A percentile compares a stretch with the other conserved stretches of the same genome.
These are phyloP conservation scores for Coniochaeta hoffmannii DNA, from an alignment of 2,329 filamentous ascomycete species.

Conservation along the genomic window DNA sequence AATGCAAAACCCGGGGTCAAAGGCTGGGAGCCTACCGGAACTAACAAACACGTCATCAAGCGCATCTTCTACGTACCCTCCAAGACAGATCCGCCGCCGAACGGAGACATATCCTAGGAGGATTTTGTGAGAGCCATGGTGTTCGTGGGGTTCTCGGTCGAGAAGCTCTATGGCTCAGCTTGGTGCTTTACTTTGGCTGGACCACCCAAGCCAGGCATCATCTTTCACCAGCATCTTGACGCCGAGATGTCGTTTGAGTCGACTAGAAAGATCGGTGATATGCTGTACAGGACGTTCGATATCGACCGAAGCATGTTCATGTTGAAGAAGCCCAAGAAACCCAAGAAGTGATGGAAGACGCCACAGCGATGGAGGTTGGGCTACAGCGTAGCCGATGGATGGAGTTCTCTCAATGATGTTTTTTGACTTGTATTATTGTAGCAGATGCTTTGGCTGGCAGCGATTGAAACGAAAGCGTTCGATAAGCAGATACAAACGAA, in stretches of 20 bases:
- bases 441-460: too few species aligned
- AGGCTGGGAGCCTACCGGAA: too few species aligned
- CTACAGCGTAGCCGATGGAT: too few species aligned
- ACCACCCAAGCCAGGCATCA: neutral
- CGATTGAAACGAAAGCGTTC: too few species aligned
- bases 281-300: neutral
- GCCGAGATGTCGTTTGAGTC: neutral
- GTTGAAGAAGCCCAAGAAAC: neutral
- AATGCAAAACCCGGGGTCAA: too few species aligned
- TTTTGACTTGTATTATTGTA: too few species aligned
- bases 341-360: too few species aligned
- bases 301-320: neutral
- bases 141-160: neutral
- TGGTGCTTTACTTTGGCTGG: neutral
- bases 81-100: neutral
- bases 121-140: neutral
- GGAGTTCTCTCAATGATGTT: too few species aligned
- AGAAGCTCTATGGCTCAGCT: neutral
- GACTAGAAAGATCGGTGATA: neutral
- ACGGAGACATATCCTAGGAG: neutral
- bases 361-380: too few species aligned
- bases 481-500: too few species aligned
- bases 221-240: neutral
- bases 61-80: neutral
- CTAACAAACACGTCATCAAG: neutral